These are phyloP conservation scores for Coniochaeta sp. DNA, from an alignment of 2,329 filamentous ascomycete species.

Conservation along the genomic window DNA sequence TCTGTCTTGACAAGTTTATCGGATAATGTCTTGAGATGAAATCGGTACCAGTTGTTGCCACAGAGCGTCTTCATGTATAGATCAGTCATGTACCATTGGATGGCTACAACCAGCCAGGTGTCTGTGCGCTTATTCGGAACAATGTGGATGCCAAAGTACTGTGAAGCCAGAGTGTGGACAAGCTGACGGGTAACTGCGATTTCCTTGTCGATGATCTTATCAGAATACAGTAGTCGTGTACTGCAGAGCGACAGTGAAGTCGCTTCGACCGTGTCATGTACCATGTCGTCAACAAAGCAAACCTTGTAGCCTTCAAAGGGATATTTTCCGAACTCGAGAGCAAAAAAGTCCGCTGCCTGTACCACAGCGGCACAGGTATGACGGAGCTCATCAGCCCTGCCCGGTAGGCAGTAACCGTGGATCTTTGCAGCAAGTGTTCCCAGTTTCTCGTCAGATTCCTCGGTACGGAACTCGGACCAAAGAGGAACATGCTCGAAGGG, in stretches of 20 bases:
- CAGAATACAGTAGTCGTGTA: constrained; percentile 74
- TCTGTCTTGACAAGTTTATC: constrained; percentile 79
- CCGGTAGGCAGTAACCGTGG: constrained; percentile 84
- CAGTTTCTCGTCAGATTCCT: constrained; percentile 86
- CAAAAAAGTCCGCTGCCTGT: constrained; percentile 84
- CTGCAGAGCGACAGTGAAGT: constrained; percentile 85
- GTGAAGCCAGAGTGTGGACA: constrained; percentile 76
- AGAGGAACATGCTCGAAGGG: constrained; percentile 93
- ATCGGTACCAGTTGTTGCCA: constrained; percentile 91
- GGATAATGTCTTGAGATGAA: constrained; percentile 76
- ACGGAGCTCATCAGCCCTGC: constrained; percentile 70
- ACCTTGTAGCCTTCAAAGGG: constrained; percentile 89
- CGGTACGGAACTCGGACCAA: constrained; percentile 74
- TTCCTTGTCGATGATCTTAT: constrained; percentile 78
- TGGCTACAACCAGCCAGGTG: constrained; percentile 82
- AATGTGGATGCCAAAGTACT: constrained; percentile 93
- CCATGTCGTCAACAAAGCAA: constrained; percentile 87
- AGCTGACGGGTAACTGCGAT: constrained; percentile 73
- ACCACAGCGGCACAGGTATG: constrained; percentile 84
- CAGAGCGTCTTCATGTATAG: constrained; percentile 84
- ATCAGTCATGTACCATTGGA: constrained; percentile 92
- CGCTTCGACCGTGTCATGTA: constrained; percentile 65
- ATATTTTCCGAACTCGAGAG: constrained; percentile 80
- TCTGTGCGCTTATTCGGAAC: constrained; percentile 75
- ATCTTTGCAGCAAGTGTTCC: constrained; percentile 83